These are phyloP conservation scores for Globisporangium nodosum DNA, from an alignment of 352 stramenopile species.

Conservation along the genomic window DNA sequence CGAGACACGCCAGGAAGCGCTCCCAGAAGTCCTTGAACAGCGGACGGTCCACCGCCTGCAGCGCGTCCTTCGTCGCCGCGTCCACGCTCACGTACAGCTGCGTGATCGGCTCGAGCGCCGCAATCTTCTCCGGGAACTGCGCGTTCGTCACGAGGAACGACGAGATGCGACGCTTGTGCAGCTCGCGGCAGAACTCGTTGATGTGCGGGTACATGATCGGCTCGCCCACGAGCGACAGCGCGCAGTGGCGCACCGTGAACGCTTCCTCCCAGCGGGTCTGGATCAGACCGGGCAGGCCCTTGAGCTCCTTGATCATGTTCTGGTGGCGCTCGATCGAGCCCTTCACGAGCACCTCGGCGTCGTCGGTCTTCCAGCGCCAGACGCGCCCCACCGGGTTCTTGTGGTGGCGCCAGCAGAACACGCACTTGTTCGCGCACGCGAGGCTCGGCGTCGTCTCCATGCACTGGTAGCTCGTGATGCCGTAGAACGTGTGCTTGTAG, in stretches of 20 bases:
- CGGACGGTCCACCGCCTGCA: conserved; percentile 94
- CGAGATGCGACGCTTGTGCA: conserved; percentile 94
- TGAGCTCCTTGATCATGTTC: conserved; percentile 94
- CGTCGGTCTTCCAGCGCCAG: conserved; percentile 98
- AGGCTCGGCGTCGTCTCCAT: conserved; percentile 98
- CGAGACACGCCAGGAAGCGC: conserved; percentile 89
- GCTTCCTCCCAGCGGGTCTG: conserved; percentile 93
- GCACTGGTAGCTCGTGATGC: conserved; percentile 98
- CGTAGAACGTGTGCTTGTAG: conserved; percentile 99
- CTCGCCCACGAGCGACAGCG: conserved; percentile 96
- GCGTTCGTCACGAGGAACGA: conserved; percentile 99
- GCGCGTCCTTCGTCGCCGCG: conserved; percentile 93
- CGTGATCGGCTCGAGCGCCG: conserved; percentile 93
- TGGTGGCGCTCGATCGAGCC: conserved; percentile 89
- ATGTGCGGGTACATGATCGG: conserved; percentile 99
- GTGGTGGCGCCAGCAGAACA: conserved; percentile 99
- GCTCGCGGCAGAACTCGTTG: conserved; percentile 94
- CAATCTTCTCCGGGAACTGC: conserved; percentile 97
- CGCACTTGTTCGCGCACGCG: conserved; percentile 98
- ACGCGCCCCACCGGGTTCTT: conserved; percentile 98
- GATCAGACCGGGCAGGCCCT: conserved; percentile 93
- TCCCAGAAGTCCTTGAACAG: conserved; percentile 98
- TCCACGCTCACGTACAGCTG: conserved; percentile 99
- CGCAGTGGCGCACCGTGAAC: conserved; percentile 95
- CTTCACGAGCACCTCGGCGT: conserved; percentile 93